A percentile compares a stretch with the other conserved stretches of the same genome.
These are phyloP conservation scores for Acanthamoeba royreba DNA, from an alignment of 208 protist species.

Conservation along the genomic window DNA sequence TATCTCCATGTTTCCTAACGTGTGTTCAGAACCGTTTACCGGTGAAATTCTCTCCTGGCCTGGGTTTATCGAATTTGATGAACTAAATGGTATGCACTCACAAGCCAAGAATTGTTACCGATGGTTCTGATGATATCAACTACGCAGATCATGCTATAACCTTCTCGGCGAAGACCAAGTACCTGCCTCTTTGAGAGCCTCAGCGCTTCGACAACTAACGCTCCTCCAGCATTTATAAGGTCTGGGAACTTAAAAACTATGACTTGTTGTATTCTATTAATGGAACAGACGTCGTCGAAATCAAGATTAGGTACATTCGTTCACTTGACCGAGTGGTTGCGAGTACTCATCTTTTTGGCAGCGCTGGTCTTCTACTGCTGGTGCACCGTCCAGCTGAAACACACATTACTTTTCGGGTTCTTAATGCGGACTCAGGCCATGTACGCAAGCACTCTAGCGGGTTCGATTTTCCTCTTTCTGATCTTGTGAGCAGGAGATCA, in stretches of 20 bases:
- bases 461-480: no score
- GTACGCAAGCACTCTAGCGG: no score
- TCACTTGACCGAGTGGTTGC: not conserved
- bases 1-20: not conserved
- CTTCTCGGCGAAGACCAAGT: not conserved
- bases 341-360: not conserved
- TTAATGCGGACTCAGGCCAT: not conserved
- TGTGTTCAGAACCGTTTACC: not conserved
- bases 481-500: not conserved
- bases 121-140: no score
- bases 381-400: not conserved
- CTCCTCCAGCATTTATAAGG: not conserved
- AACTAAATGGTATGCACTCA: not conserved
- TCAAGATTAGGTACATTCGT: not conserved
- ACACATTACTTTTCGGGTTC: not conserved
- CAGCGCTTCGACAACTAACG: not conserved
- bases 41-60: not conserved
- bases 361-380: not conserved
- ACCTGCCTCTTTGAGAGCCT: not conserved
- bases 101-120: no score
- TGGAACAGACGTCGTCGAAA: not conserved
- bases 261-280: not conserved
- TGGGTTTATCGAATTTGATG: not conserved
- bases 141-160: not conserved
- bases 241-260: not conserved